phyloP scores from a whole-genome alignment of 805 yeast species.

The Candida michaelii region DNA sequence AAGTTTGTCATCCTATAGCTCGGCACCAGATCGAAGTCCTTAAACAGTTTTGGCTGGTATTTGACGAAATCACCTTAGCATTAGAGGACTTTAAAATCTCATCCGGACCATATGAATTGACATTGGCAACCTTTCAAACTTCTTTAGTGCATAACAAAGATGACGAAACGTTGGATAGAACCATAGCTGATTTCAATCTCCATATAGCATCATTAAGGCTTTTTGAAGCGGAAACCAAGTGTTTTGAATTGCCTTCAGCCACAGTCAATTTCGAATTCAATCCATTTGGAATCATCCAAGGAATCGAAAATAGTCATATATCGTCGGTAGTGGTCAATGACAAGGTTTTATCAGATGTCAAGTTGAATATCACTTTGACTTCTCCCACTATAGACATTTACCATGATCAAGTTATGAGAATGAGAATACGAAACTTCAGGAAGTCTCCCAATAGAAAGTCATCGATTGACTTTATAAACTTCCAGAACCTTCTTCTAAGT shows the following conservation, averaged over 20 bases:
- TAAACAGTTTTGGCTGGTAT: constrained; percentile 12
- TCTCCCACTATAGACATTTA: constrained; percentile 37
- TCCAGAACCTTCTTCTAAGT: constrained; percentile 14
- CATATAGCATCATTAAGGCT: constrained; percentile 30
- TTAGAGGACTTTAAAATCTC: constrained; percentile 28
- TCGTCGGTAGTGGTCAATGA: constrained; percentile 1
- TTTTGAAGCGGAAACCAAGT: constrained; percentile 27
- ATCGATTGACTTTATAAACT: constrained; percentile 14
- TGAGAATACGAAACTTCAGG: constrained; percentile 10
- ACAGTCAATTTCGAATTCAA: constrained; percentile 25
- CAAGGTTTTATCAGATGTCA: constrained; percentile 9
- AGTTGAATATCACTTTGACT: constrained; percentile 24
- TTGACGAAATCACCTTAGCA: constrained; percentile 17
- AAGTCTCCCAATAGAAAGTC: constrained; percentile 9
- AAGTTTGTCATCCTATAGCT: constrained; percentile 13
- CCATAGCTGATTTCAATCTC: constrained; percentile 16
- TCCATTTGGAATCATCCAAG: constrained; percentile 23
- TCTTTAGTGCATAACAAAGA: constrained; percentile 13
- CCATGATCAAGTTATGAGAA: constrained; percentile 35
- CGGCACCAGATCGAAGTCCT: constrained; percentile 5
- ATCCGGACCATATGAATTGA: constrained; percentile 17
- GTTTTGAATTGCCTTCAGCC: constrained; percentile 38
- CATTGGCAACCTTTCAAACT: constrained; percentile 23
- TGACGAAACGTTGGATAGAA: constrained; percentile 12
- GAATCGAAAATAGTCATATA: constrained; percentile 15